Conservation (phyloP, 108 stramenopile genomes). For the Cyclotella cryptica region DNA sequence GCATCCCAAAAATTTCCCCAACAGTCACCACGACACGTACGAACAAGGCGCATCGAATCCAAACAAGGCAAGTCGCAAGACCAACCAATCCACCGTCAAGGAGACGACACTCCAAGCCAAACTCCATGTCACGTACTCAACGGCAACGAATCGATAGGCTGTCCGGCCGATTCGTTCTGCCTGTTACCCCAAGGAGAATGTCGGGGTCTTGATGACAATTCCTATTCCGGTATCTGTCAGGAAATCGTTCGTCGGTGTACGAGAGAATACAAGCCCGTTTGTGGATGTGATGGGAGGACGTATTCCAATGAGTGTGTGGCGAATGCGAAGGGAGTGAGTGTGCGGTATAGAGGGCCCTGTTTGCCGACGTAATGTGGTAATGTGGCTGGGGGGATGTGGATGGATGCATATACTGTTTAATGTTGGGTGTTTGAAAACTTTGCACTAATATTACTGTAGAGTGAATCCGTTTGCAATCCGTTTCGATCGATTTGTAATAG, state of each 20-base stretch:
- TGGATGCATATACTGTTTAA: neutral
- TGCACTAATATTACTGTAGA: no score
- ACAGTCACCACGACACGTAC: no score
- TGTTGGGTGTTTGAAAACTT: neutral
- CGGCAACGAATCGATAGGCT: neutral
- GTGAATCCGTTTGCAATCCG: no score
- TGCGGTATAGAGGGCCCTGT: neutral
- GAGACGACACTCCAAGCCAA: no score
- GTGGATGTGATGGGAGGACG: slow-evolving; percentile 12
- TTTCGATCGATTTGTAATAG: no score
- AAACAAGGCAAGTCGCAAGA: no score
- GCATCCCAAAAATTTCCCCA: no score
- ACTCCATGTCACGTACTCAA: no score
- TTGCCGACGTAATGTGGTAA: neutral
- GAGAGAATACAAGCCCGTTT: slow-evolving; percentile 1
- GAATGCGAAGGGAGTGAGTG: neutral
- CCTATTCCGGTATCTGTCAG: neutral
- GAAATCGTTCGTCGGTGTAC: neutral
- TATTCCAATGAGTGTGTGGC: slow-evolving; percentile 8
- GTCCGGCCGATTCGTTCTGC: neutral
- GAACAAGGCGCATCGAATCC: no score
- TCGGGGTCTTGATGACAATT: neutral
- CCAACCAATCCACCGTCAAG: no score
- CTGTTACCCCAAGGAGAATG: neutral
- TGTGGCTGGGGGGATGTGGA: neutral